Percentiles rank a stretch among this genome's conserved stretches.
Evolutionary conservation across 257 asterid species (phyloP).

Genomic region (Asclepias syriaca): DNA sequence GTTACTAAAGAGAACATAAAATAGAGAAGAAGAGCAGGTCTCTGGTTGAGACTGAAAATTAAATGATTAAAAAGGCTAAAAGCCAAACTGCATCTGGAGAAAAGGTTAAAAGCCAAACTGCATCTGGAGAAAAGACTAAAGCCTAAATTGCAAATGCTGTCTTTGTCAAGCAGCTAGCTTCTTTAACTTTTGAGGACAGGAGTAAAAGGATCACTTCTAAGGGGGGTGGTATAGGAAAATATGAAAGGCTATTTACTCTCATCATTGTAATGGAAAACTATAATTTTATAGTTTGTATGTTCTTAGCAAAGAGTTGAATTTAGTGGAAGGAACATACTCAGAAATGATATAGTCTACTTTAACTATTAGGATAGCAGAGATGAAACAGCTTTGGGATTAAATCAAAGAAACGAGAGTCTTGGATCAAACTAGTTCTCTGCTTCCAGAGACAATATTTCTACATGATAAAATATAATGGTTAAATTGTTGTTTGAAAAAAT

Average conservation of each 20-base stretch:
- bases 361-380: no score
- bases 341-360: not conserved
- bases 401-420: not conserved
- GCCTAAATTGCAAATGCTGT: not conserved
- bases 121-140: not conserved
- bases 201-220: not conserved
- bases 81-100: not conserved
- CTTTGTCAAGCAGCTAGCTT: not conserved
- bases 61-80: not conserved
- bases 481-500: not conserved
- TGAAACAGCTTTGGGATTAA: not conserved
- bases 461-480: not conserved
- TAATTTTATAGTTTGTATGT: not conserved
- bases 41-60: not conserved
- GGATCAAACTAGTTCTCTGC: not conserved
- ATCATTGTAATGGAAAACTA: not conserved
- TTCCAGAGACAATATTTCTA: not conserved
- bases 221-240: not conserved
- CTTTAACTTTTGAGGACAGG: not conserved
- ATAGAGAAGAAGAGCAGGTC: not conserved
- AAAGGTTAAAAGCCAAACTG: not conserved
- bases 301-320: not conserved
- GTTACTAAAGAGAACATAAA: not conserved
- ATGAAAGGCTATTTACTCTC: not conserved
- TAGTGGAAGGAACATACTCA: not conserved